Evolutionary conservation across 2,329 filamentous ascomycete genomes (phyloP), one percentile per base, ranked within the genome.

Genomic region (Aspergillus flavus): DNA sequence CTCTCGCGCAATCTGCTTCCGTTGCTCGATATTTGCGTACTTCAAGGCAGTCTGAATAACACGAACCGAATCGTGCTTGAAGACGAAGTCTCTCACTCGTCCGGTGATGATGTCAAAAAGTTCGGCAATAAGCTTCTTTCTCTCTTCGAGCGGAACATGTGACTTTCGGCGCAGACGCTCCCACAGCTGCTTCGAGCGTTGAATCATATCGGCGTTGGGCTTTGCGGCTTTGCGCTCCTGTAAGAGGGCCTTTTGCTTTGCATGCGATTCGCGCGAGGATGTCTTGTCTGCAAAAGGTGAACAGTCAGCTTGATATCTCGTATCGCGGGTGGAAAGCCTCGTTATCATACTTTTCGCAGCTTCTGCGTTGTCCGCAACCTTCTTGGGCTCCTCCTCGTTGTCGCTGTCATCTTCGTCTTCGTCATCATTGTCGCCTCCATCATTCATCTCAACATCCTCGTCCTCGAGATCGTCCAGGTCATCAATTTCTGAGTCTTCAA

Each of bases 31-130:
- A 53, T 90, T 96, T 55, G 93, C 91, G 80, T 99, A 99, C 80
- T 99, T 99, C 80, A 99, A 87, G 43, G 94, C 95, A 14, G 94
- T 97, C 81, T 99, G 95, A 30, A 99, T 91, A 48, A 97, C 93
- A 70, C 95, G 88, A n/a, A 97, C 94, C 41, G 93, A 92, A 76
- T 99, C 95, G 78, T 99, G 95, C 86, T 99, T 99, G 81, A 99
- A 91, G 23, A 97, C 94, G 70, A 98, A 97, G 66, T 98, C 95
- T 79, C 92, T 93, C 72, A 98, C 91, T 62, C 91, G 88, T 59
- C 94, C 94, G 28, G 92, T 95, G 72, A 97, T 91, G 73, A 99
- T 96, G 62, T 86, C 85, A 78, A 96, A 98, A 30, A 99, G 86
- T 82, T 99, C 94, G 64, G 89, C 87, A 55, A 98, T 91, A 46